Conservation (phyloP, 495 filamentous ascomycete species). For the Hypoxylon fuscum region DNA sequence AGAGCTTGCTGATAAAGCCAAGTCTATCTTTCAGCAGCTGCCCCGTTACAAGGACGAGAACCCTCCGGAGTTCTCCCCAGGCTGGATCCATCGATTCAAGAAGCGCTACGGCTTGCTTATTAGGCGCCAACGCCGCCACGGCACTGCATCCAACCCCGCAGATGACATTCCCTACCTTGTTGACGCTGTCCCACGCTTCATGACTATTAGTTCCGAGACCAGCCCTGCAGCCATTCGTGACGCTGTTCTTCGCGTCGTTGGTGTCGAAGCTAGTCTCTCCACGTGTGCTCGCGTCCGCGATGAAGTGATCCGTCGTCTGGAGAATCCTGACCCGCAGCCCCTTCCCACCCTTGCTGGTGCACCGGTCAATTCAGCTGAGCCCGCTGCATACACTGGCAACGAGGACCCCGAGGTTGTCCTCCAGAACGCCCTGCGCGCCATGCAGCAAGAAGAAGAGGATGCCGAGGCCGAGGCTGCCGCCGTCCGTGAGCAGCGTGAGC, state of each 20-base stretch:
- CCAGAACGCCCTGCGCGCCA: constrained; percentile 57
- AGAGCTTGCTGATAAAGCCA: constrained; percentile 62
- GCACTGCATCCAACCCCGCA: constrained; percentile 50
- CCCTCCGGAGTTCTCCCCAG: constrained; percentile 61
- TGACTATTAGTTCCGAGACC: constrained; percentile 56
- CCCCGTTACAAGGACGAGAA: constrained; percentile 61
- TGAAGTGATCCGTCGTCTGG: constrained; percentile 56
- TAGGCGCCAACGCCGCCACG: constrained; percentile 57
- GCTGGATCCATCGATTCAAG: constrained; percentile 65
- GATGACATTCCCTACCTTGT: constrained; percentile 60
- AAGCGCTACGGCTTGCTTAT: constrained; percentile 62
- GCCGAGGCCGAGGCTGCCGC: constrained; percentile 57
- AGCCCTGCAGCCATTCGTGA: constrained; percentile 59
- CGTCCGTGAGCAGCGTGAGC: constrained; percentile 54
- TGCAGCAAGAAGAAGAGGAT: constrained; percentile 60
- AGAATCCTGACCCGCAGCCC: constrained; percentile 43
- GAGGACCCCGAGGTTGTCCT: constrained; percentile 62
- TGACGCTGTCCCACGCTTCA: constrained; percentile 58
- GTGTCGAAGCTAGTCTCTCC: constrained; percentile 55
- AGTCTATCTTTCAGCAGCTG: constrained; percentile 56
- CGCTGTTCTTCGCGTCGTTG: constrained; percentile 54
- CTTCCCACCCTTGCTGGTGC: constrained; percentile 39
- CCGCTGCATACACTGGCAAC: constrained; percentile 38
- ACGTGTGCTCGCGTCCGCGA: constrained; percentile 61
- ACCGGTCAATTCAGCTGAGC: constrained; percentile 33